phyloP scores from a whole-genome alignment of 1,139 yeast genomes.

The Yamadazyma dushanensis region DNA sequence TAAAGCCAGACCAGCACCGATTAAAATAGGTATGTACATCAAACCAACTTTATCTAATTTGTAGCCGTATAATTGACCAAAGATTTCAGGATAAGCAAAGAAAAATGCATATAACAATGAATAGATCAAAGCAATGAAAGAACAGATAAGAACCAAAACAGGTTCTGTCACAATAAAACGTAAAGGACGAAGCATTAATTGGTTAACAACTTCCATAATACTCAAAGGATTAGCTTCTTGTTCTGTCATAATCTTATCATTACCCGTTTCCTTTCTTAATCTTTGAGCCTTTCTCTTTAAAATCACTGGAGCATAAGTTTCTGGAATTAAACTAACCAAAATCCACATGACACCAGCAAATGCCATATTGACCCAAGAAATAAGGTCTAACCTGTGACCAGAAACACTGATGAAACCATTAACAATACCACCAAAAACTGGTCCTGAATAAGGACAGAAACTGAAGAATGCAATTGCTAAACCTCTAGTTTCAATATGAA shows the following conservation, averaged over 20 bases:
- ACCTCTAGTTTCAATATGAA: slow-evolving; percentile 79
- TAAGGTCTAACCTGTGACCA: slow-evolving; percentile 64
- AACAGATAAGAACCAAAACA: slow-evolving; percentile 77
- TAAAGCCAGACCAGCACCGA: slow-evolving; percentile 78
- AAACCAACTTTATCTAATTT: slow-evolving; percentile 73
- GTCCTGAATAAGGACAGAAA: slow-evolving; percentile 91
- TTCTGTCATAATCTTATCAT: slow-evolving; percentile 83
- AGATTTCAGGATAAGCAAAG: slow-evolving; percentile 84
- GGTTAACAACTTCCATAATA: slow-evolving; percentile 59
- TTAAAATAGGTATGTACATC: slow-evolving; percentile 83
- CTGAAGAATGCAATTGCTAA: slow-evolving; percentile 89
- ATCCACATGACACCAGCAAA: slow-evolving; percentile 86
- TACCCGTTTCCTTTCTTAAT: slow-evolving; percentile 78
- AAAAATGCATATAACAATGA: slow-evolving; percentile 87
- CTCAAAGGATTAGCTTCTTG: slow-evolving; percentile 80
- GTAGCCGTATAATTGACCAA: slow-evolving; percentile 63
- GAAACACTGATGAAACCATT: slow-evolving; percentile 81
- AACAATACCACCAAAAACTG: slow-evolving; percentile 86
- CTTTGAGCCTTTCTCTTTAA: slow-evolving; percentile 68
- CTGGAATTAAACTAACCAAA: slow-evolving; percentile 63
- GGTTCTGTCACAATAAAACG: slow-evolving; percentile 78
- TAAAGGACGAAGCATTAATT: slow-evolving; percentile 74
- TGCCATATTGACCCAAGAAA: slow-evolving; percentile 91
- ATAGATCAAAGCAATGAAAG: slow-evolving; percentile 83
- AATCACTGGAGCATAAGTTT: slow-evolving; percentile 88